A percentile compares a stretch with the other conserved stretches of the same genome.
These are phyloP conservation scores for Zygoascus sp. DNA, from an alignment of 1,139 yeast species.

Conservation along the genomic window DNA sequence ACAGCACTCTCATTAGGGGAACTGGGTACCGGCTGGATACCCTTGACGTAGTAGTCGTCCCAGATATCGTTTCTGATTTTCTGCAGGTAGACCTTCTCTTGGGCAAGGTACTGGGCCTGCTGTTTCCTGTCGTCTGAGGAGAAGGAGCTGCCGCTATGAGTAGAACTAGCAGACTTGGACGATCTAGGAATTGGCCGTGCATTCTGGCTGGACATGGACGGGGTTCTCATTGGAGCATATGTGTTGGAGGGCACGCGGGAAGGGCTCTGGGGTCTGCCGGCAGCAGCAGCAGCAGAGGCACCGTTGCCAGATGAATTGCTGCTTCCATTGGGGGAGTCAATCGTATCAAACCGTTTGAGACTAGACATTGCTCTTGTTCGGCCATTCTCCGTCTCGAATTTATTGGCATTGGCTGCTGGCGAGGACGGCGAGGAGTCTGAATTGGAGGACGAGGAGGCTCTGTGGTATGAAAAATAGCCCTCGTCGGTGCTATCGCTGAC, in stretches of 20 bases:
- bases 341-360: background rate
- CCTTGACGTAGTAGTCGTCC: conserved; percentile 49
- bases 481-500: background rate
- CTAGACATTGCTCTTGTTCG: background rate
- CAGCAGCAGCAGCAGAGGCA: background rate
- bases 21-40: conserved; percentile 25
- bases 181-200: conserved; percentile 11
- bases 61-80: conserved; percentile 58
- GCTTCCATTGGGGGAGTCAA: background rate
- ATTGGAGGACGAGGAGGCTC: background rate
- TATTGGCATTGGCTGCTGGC: background rate
- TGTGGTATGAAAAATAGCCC: background rate
- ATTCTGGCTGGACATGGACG: conserved; percentile 16
- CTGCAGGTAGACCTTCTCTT: conserved; percentile 64
- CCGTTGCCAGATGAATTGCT: background rate
- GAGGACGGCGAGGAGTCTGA: background rate
- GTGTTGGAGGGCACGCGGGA: conserved; percentile 29
- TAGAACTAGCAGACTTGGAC: conserved; percentile 12
- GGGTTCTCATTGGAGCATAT: conserved; percentile 30
- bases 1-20: conserved; percentile 18
- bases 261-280: conserved; percentile 21
- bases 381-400: background rate
- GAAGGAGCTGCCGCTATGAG: conserved; percentile 7
- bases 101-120: conserved; percentile 43
- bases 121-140: conserved; percentile 13